A percentile compares a stretch with the other conserved stretches of the same genome.
These are phyloP conservation scores for Scortechinia acanthostroma DNA, from an alignment of 2,329 filamentous ascomycete species.

Conservation along the genomic window DNA sequence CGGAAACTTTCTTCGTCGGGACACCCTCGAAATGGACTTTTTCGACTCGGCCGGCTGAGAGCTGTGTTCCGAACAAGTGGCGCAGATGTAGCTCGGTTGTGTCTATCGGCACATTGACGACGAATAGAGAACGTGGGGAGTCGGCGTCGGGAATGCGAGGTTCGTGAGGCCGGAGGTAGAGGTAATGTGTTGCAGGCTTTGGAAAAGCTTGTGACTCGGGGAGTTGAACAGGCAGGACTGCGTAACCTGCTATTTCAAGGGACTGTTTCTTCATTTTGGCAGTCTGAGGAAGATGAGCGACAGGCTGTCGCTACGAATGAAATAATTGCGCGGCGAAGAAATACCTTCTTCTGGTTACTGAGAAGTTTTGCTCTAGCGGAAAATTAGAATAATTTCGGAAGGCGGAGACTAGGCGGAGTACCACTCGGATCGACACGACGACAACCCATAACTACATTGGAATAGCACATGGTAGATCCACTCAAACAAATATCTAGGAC, in stretches of 20 bases:
- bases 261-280: slow-evolving; percentile 1
- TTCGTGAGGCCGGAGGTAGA: slow-evolving; percentile 56
- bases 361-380: too few species aligned
- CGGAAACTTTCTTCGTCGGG: neutral
- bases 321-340: too few species aligned
- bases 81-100: slow-evolving; percentile 47
- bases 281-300: too few species aligned
- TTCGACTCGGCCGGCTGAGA: slow-evolving; percentile 48
- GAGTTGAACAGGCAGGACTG: neutral
- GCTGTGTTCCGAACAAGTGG: slow-evolving; percentile 41
- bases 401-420: too few species aligned
- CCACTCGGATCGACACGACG: too few species aligned
- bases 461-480: too few species aligned
- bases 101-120: slow-evolving; percentile 57
- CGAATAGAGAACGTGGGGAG: slow-evolving; percentile 49
- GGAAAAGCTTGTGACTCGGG: neutral
- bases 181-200: slow-evolving; percentile 34
- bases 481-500: too few species aligned
- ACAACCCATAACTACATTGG: too few species aligned
- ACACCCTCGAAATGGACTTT: slow-evolving; percentile 44
- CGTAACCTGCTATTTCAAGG: neutral
- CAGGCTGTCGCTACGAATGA: too few species aligned
- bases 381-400: too few species aligned
- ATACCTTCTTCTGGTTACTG: too few species aligned
- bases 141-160: slow-evolving; percentile 45